Evolutionary conservation across 768 basidiomycete genomes (phyloP), one percentile per base, ranked within the genome.

Genomic region (Hydnum rufescens): DNA sequence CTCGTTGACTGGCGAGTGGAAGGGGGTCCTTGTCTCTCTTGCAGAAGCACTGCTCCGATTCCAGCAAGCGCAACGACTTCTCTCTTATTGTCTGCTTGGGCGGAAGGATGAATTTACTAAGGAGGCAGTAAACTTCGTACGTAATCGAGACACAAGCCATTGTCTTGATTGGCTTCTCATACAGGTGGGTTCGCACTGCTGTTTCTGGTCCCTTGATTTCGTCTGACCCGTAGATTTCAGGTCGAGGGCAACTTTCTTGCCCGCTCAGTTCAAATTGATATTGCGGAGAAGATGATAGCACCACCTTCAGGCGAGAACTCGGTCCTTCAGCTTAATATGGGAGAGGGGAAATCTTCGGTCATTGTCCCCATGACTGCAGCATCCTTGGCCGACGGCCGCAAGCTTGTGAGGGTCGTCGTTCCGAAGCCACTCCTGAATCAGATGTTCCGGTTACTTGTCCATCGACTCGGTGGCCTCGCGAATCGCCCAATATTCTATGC

Each of bases 251-350:
- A 74, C 49, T 64, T 76, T 34, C 53, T 67, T 4, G 59, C 66
- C 26, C 71, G 74, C 3, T 63, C 64, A 0, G 57, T 74, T 19
- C 75, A 76, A 53, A 60, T 61, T 0, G 49, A 59, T 0, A 60
- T 76, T 8, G 71, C 73, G 0, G 49, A 57, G 3, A 67, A 73
- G 47, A 75, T 76, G 75, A 70, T 72, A 23, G 51, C 58, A 0
- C 74, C 75, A 0, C 53, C 51, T 1, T 65, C 61, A 0, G 53
- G 55, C 1, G 13, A 56, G 4, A 76, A 71, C 48, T 67, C 68
- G 0, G 59, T 65, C 4, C 62, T 71, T 28, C 74, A 76, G 34
- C 67, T 76, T 13, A 74, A 76, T 49, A 77, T 76, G 74, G 74
- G 74, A 1, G 74, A 76, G 52, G 75, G 74, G 1, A 75, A 76